Evolutionary conservation across 2,329 filamentous ascomycete genomes (phyloP).

Genomic region (Chaetomium sp.): DNA sequence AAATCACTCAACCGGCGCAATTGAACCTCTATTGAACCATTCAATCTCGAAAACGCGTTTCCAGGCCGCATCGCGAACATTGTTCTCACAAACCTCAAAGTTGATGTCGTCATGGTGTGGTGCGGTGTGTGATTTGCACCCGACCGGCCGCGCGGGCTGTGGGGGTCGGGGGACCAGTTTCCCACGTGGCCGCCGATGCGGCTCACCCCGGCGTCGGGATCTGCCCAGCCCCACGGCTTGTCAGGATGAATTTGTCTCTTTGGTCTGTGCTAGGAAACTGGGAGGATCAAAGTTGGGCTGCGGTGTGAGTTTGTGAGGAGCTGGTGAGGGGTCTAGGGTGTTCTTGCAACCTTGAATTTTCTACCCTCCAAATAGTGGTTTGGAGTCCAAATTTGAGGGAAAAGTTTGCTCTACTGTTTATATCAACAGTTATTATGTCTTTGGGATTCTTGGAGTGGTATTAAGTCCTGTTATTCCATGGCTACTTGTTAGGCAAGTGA

Average conservation of each 20-base stretch:
- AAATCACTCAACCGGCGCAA: background rate
- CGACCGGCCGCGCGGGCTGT: background rate
- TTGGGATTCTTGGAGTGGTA: too few species aligned
- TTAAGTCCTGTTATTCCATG: too few species aligned
- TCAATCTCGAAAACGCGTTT: slow-evolving; percentile 14
- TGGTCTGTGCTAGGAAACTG: slow-evolving; percentile 11
- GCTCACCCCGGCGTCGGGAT: slow-evolving; percentile 17
- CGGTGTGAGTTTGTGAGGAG: slow-evolving; percentile 3
- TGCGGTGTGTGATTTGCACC: background rate
- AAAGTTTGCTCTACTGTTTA: too few species aligned
- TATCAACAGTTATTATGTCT: too few species aligned
- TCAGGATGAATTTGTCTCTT: slow-evolving; percentile 3
- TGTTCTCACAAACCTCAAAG: slow-evolving; percentile 6
- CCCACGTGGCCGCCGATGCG: slow-evolving; percentile 18
- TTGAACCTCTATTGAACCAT: slow-evolving; percentile 3
- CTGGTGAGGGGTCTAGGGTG: background rate
- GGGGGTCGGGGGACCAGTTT: slow-evolving; percentile 14
- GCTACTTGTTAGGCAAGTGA: too few species aligned
- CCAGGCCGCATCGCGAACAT: slow-evolving; percentile 16
- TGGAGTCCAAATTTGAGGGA: too few species aligned
- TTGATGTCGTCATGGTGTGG: slow-evolving; percentile 21
- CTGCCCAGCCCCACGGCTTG: slow-evolving; percentile 11
- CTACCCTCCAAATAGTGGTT: too few species aligned
- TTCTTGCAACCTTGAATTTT: too few species aligned
- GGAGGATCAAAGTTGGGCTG: background rate